Conservation (phyloP, 345 rosid genomes). For the Hevea brasiliensis region DNA sequence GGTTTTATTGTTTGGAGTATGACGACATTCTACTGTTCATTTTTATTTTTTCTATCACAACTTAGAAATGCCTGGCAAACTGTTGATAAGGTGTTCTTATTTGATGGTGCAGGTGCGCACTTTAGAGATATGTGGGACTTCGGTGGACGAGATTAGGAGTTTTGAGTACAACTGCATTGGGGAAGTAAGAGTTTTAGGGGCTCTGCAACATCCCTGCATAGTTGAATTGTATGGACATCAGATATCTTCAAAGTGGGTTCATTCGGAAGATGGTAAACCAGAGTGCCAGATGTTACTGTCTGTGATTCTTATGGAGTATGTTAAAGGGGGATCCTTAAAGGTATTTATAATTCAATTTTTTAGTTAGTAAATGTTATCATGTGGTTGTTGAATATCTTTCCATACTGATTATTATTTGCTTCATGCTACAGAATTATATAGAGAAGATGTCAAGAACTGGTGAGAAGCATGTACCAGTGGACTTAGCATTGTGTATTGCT, state of each 20-base stretch:
- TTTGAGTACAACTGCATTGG: constrained; percentile 85
- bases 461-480: constrained; percentile 59
- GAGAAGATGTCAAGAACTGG: constrained; percentile 65
- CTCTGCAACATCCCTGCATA: constrained; percentile 75
- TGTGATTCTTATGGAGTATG: constrained; percentile 77
- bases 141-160: constrained; percentile 58
- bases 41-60: not conserved
- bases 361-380: not conserved
- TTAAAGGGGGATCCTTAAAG: constrained; percentile 86
- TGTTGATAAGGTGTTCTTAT: not conserved
- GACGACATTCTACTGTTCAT: not conserved
- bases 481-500: constrained; percentile 68
- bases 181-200: constrained; percentile 81
- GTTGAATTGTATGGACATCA: constrained; percentile 88
- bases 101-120: constrained; percentile 61
- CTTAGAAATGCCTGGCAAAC: not conserved
- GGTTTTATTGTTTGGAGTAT: not conserved
- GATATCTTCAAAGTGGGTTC: constrained; percentile 69
- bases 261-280: constrained; percentile 54
- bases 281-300: constrained; percentile 57
- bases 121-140: constrained; percentile 53
- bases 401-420: constrained; percentile 1
- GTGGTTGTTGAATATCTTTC: constrained; percentile 2
- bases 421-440: constrained; percentile 56
- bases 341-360: constrained; percentile 28